Evolutionary conservation across 495 filamentous ascomycete genomes (phyloP), one percentile per base, ranked within the genome.

Genomic region (Penicillium egyptiacum): DNA sequence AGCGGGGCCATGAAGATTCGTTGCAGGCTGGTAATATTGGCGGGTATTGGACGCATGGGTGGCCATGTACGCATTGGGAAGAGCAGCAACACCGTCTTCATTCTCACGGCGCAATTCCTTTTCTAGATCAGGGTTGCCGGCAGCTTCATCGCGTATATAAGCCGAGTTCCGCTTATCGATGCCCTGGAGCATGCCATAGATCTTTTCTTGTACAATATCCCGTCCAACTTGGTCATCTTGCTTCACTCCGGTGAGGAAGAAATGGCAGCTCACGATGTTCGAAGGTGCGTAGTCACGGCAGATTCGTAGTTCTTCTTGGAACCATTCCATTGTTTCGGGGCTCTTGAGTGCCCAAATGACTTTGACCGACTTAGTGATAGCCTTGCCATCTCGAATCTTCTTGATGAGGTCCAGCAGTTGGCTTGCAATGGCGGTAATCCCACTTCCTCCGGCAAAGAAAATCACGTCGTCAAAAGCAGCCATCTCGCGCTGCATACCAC

Each of bases 301-400:
- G 63, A 96, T 91, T 46, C 90, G 81, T 42, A 97, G 79, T 69
- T 96, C 94, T 75, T 97, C 93, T 67, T 89, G 89, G 81, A 98
- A 98, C 93, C 93, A 98, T 69, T 96, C 91, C 83, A 98, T 92
- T 8, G 90, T 90, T 72, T 96, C 93, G 35, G 90, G 83, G 50
- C 87, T 84, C 69, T 92, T 93, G 45, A 98, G 75, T 19, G 92
- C 86, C 93, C 93, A 98, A 12, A 98, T 83, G 5, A 98, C 89
- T 20, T 92, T 87, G 26, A 98, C 86, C 52, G 88, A 88, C 71
- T 86, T 90, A 16, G 92, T 96, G 52, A 96, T 88, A 31, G 93
- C 94, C 63, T 96, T 96, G 17, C 89, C 88, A 65, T 95, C 91
- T 17, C 89, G 86, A 83, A 97, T 96, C 57, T 92, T 87, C 76